These are phyloP conservation scores for Drosera capensis DNA, from an alignment of 148 eudicot genomes.

Conservation along the genomic window DNA sequence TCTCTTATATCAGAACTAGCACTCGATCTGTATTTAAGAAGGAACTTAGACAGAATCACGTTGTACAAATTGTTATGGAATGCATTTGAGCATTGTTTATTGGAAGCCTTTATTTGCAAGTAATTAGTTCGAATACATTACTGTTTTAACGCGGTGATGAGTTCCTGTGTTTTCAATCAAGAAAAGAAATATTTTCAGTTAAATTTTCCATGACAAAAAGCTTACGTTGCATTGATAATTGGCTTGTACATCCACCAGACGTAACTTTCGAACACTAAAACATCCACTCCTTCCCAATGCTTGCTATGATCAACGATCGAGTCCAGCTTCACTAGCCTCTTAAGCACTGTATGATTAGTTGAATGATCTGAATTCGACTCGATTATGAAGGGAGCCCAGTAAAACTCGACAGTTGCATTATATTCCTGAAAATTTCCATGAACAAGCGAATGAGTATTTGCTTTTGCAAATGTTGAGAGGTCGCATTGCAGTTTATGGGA, in stretches of 20 bases:
- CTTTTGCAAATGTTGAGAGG: background rate
- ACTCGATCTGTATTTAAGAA: constrained; percentile 28
- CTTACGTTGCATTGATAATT: constrained; percentile 71
- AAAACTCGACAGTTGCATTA: constrained; percentile 80
- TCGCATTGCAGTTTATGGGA: background rate
- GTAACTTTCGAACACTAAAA: constrained; percentile 78
- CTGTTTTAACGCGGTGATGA: no score
- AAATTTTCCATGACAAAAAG: background rate
- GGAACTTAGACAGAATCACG: background rate
- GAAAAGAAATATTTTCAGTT: no score
- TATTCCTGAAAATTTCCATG: constrained; percentile 34
- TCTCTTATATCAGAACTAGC: constrained; percentile 27
- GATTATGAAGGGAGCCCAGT: constrained; percentile 88
- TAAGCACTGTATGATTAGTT: constrained; percentile 52
- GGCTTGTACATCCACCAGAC: constrained; percentile 98
- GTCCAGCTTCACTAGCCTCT: constrained; percentile 64
- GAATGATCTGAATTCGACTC: constrained; percentile 92
- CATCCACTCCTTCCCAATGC: constrained; percentile 70
- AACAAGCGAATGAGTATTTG: background rate
- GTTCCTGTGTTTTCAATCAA: no score
- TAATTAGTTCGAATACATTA: no score
- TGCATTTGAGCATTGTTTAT: no score
- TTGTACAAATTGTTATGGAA: background rate
- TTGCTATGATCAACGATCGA: constrained; percentile 48
- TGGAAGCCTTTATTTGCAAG: no score